phyloP scores from a whole-genome alignment of 345 rosid genomes.

The Hevea brasiliensis region DNA sequence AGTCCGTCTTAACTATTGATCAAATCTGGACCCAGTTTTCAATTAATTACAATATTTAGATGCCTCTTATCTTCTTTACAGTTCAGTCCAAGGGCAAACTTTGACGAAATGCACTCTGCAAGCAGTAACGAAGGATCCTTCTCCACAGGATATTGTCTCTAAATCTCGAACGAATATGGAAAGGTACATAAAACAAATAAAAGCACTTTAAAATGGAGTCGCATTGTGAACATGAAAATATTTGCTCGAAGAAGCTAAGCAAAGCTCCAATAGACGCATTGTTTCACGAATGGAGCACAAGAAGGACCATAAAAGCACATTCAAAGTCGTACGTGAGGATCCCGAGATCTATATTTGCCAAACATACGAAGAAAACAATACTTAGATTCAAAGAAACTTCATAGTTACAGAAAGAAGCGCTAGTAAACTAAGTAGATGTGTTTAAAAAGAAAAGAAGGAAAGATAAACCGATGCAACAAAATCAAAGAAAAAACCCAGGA shows the following conservation, averaged over 20 bases:
- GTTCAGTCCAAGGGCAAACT: slow-evolving; percentile 14
- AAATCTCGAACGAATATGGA: slow-evolving; percentile 8
- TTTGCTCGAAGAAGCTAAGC: slow-evolving; percentile 12
- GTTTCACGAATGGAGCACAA: slow-evolving; percentile 19
- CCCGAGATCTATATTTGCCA: slow-evolving; percentile 1
- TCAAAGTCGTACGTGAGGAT: slow-evolving; percentile 2
- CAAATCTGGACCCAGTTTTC: slow-evolving; percentile 27
- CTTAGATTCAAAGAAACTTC: slow-evolving; percentile 14
- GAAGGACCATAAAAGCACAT: not conserved
- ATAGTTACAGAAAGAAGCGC: slow-evolving; percentile 2
- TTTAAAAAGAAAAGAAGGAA: slow-evolving; percentile 9
- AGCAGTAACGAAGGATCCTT: not conserved
- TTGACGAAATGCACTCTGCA: slow-evolving; percentile 23
- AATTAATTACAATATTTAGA: slow-evolving; percentile 14
- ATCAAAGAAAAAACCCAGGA: slow-evolving; percentile 13
- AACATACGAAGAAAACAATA: slow-evolving; percentile 3
- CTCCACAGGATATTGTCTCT: not conserved
- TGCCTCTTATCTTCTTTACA: not conserved
- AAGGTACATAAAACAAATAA: not conserved
- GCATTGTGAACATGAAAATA: slow-evolving; percentile 8
- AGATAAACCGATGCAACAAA: slow-evolving; percentile 4
- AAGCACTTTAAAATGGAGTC: not conserved
- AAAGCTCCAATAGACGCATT: slow-evolving; percentile 20
- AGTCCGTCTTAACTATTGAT: slow-evolving; percentile 14
- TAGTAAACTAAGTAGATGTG: not conserved